Evolutionary conservation across 805 yeast species (phyloP).

Genomic region (Kazachstania kunashirensis): DNA sequence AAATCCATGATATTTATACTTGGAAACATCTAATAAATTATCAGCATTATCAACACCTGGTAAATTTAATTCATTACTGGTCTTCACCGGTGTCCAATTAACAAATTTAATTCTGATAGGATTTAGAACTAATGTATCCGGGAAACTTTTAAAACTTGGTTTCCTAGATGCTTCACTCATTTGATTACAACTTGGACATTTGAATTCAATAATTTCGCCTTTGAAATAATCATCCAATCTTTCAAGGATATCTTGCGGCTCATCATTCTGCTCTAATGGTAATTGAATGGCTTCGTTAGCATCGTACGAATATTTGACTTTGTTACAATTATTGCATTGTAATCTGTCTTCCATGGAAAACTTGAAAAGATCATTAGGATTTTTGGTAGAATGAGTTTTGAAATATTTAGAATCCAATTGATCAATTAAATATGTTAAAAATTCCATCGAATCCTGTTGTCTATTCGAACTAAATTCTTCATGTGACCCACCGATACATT

Average conservation of each 20-base stretch:
- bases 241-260: constrained; percentile 33
- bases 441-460: constrained; percentile 95
- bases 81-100: constrained; percentile 80
- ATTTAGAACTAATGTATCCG: constrained; percentile 59
- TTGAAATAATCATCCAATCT: constrained; percentile 42
- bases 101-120: constrained; percentile 74
- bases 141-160: constrained; percentile 39
- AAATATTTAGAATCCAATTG: constrained; percentile 44
- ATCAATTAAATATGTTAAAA: constrained; percentile 57
- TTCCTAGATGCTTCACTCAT: constrained; percentile 22
- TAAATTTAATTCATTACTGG: constrained; percentile 58
- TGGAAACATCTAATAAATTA: constrained; percentile 37
- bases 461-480: constrained; percentile 74
- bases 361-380: constrained; percentile 50
- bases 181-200: constrained; percentile 44
- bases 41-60: constrained; percentile 26
- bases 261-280: constrained; percentile 46
- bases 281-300: constrained; percentile 46
- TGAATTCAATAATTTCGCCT: constrained; percentile 51
- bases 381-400: constrained; percentile 12
- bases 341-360: constrained; percentile 59
- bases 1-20: constrained; percentile 33
- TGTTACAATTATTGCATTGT: constrained; percentile 42
- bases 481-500: constrained; percentile 66
- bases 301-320: constrained; percentile 49